Conservation (phyloP, 495 filamentous ascomycete genomes). For the Talaromyces stipitatus region DNA sequence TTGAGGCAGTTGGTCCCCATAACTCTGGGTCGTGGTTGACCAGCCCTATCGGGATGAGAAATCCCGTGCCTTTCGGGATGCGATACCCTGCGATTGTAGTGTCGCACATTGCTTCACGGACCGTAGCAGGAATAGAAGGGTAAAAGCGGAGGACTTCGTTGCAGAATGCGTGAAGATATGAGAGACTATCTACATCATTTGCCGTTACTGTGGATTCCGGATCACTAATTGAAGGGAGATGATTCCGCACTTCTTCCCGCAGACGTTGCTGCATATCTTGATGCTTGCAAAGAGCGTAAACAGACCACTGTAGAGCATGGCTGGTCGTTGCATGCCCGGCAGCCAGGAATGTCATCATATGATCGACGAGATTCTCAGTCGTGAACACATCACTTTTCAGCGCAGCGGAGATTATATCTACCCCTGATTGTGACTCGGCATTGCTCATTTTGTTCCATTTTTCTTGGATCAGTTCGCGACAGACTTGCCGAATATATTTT, state of each 20-base stretch:
- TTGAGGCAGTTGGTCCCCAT: conserved; percentile 75
- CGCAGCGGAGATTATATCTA: conserved; percentile 80
- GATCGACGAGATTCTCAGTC: conserved; percentile 77
- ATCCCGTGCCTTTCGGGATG: conserved; percentile 47
- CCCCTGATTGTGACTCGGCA: conserved; percentile 31
- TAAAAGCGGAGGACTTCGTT: conserved; percentile 53
- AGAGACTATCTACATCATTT: conserved; percentile 44
- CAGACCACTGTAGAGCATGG: conserved; percentile 51
- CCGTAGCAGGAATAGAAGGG: conserved; percentile 51
- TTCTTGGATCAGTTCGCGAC: conserved; percentile 56
- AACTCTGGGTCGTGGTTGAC: conserved; percentile 67
- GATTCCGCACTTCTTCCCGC: conserved; percentile 51
- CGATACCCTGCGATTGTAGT: conserved; percentile 50
- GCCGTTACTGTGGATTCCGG: conserved; percentile 38
- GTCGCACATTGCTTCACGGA: conserved; percentile 54
- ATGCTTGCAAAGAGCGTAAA: conserved; percentile 52
- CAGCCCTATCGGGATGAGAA: conserved; percentile 43
- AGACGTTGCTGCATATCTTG: conserved; percentile 48
- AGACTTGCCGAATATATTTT: conserved; percentile 51
- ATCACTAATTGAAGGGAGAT: conserved; percentile 51
- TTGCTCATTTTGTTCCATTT: conserved; percentile 55
- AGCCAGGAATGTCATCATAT: conserved; percentile 92
- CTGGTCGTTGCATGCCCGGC: conserved; percentile 81
- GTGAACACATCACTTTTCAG: conserved; percentile 68
- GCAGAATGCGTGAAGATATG: conserved; percentile 55